These are phyloP conservation scores for Rhizopogon vesiculosus DNA, from an alignment of 768 basidiomycete genomes.

Conservation along the genomic window DNA sequence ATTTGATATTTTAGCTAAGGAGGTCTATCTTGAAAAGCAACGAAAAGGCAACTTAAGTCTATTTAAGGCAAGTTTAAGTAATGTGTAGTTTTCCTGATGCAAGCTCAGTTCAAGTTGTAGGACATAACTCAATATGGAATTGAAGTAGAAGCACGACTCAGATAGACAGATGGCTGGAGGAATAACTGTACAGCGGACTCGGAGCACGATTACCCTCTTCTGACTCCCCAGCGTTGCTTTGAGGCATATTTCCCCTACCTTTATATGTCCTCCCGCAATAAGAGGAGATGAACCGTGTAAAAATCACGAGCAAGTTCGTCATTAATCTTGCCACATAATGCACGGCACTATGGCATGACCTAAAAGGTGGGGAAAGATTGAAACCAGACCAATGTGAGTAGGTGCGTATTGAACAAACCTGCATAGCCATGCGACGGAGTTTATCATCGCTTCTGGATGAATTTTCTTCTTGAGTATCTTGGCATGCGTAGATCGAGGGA, in stretches of 20 bases:
- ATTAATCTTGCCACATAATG: slow-evolving; percentile 44
- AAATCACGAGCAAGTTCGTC: slow-evolving; percentile 13
- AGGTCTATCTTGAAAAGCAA: too few species aligned
- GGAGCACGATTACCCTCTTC: not conserved
- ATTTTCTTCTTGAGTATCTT: slow-evolving; percentile 56
- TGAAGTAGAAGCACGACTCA: too few species aligned
- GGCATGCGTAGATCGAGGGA: slow-evolving; percentile 48
- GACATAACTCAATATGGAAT: too few species aligned
- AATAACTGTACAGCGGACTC: not conserved
- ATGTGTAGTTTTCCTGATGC: too few species aligned
- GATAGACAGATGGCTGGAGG: not conserved
- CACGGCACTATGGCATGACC: slow-evolving; percentile 49
- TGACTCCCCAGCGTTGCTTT: slow-evolving; percentile 12
- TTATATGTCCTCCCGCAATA: slow-evolving; percentile 50
- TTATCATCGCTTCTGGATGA: slow-evolving; percentile 48
- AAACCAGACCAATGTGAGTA: not conserved
- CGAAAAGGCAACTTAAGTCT: too few species aligned
- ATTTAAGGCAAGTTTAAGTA: too few species aligned
- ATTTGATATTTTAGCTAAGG: too few species aligned
- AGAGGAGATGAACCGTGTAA: slow-evolving; percentile 46
- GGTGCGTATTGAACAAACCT: slow-evolving; percentile 15
- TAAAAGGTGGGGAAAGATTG: slow-evolving; percentile 12
- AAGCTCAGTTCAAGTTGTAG: too few species aligned
- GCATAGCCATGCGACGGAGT: slow-evolving; percentile 60
- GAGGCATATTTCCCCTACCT: slow-evolving; percentile 53